These are phyloP conservation scores for Boletellus sp. DNA, from an alignment of 768 basidiomycete genomes.

Conservation along the genomic window DNA sequence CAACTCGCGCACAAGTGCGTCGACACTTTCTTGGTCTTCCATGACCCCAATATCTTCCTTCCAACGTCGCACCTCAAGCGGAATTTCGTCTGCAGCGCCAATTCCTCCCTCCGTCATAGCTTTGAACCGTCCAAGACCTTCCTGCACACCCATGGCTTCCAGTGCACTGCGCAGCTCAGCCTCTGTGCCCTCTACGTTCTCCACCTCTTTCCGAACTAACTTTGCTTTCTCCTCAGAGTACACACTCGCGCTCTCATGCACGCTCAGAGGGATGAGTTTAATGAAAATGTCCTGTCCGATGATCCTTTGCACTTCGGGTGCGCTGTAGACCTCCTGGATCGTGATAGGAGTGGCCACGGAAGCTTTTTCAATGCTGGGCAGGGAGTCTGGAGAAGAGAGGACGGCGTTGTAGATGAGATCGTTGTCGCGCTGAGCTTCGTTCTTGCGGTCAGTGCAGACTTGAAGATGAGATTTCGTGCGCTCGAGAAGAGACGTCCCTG, in stretches of 20 bases:
- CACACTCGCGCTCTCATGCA: conserved; percentile 93
- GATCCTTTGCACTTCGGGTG: conserved; percentile 88
- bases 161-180: conserved; percentile 74
- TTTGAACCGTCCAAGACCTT: conserved; percentile 62
- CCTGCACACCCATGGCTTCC: conserved; percentile 78
- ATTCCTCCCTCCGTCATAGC: conserved; percentile 67
- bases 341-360: conserved; percentile 78
- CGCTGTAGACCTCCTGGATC: conserved; percentile 91
- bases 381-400: conserved; percentile 70
- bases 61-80: conserved; percentile 68
- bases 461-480: conserved; percentile 81
- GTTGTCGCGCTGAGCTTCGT: conserved; percentile 82
- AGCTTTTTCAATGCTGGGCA: conserved; percentile 80
- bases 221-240: conserved; percentile 99
- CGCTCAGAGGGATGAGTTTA: conserved; percentile 83
- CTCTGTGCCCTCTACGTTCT: conserved; percentile 81
- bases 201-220: conserved; percentile 81
- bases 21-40: conserved; percentile 68
- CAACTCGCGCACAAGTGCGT: conserved; percentile 57
- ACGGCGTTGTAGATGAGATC: conserved; percentile 97
- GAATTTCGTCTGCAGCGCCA: conserved; percentile 62
- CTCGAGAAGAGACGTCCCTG: conserved; percentile 73
- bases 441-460: conserved; percentile 69
- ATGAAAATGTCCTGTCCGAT: conserved; percentile 92
- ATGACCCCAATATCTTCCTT: conserved; percentile 67